These are phyloP conservation scores for Pythium pyrilobum DNA, from an alignment of 352 stramenopile species.

Conservation along the genomic window DNA sequence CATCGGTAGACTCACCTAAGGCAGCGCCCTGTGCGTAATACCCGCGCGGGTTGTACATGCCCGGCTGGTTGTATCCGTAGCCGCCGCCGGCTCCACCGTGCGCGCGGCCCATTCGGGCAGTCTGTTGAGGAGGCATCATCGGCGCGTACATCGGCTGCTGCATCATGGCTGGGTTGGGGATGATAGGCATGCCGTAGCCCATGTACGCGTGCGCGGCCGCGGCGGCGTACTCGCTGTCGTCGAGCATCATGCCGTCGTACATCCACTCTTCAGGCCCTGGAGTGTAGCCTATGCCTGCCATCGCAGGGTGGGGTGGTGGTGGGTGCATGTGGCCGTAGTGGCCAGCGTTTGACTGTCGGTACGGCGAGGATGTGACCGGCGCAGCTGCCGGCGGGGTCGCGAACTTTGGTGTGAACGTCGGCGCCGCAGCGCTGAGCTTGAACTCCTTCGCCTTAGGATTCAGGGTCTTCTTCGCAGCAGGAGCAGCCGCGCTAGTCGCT, in stretches of 20 bases:
- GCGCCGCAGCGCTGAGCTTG: conserved; percentile 64
- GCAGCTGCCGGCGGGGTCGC: conserved; percentile 7
- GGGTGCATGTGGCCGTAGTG: conserved; percentile 28
- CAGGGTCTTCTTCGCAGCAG: conserved; percentile 53
- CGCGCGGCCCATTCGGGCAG: conserved; percentile 36
- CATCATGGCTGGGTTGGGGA: conserved; percentile 55
- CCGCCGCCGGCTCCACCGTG: conserved; percentile 11
- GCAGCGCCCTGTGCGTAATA: conserved; percentile 47
- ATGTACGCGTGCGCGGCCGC: conserved; percentile 52
- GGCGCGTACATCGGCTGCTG: conserved; percentile 55
- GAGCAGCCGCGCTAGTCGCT: conserved; percentile 2
- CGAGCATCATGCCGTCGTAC: conserved; percentile 56
- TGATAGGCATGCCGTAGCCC: conserved; percentile 62
- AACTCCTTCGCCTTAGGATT: conserved; percentile 88
- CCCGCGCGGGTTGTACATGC: conserved; percentile 45
- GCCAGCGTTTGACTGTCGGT: conserved; percentile 29
- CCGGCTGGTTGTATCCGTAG: conserved; percentile 45
- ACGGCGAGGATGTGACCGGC: conserved; percentile 33
- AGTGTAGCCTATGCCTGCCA: conserved; percentile 37
- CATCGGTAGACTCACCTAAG: conserved; percentile 5
- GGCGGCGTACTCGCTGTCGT: conserved; percentile 39
- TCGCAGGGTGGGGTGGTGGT: conserved; percentile 29
- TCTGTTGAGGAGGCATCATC: conserved; percentile 62
- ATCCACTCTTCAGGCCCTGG: conserved; percentile 70
- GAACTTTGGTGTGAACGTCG: conserved; percentile 69